Percentiles rank a stretch among this genome's conserved stretches.
These are phyloP conservation scores for Perkinsus olseni DNA, from an alignment of 169 alveolate species.

Conservation along the genomic window DNA sequence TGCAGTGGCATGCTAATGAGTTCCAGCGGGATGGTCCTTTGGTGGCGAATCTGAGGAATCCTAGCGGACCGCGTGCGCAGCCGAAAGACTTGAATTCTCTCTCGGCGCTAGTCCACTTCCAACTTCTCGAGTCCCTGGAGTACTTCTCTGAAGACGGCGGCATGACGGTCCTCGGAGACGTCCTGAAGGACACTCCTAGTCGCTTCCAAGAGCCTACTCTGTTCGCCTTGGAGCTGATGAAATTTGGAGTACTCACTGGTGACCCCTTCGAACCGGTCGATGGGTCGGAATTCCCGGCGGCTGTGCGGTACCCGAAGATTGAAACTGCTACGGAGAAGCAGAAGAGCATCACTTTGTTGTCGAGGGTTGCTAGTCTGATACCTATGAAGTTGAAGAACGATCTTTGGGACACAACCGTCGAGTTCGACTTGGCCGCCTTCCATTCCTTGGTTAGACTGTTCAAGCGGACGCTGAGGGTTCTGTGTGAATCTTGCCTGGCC, in stretches of 20 bases:
- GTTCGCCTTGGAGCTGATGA: constrained; percentile 11
- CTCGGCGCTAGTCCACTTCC: neutral
- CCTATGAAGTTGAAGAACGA: constrained; percentile 8
- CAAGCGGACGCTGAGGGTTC: constrained; percentile 10
- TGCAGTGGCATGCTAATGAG: neutral
- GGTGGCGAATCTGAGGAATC: neutral
- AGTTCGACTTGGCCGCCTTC: constrained; percentile 4
- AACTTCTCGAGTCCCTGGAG: neutral
- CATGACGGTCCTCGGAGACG: constrained; percentile 12
- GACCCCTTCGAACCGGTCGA: neutral
- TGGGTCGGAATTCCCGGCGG: neutral
- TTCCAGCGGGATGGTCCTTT: neutral
- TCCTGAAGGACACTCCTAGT: neutral
- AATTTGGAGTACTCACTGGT: neutral
- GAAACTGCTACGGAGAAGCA: neutral
- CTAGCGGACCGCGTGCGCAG: neutral
- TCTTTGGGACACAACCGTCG: neutral
- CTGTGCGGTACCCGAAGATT: neutral
- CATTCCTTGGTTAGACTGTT: neutral
- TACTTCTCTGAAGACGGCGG: constrained; percentile 1
- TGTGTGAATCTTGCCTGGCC: neutral
- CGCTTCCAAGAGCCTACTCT: neutral
- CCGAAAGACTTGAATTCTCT: neutral
- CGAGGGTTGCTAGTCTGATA: neutral
- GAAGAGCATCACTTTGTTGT: neutral